These are phyloP conservation scores for Penicillium sp. DNA, from an alignment of 2,329 filamentous ascomycete species.

Conservation along the genomic window DNA sequence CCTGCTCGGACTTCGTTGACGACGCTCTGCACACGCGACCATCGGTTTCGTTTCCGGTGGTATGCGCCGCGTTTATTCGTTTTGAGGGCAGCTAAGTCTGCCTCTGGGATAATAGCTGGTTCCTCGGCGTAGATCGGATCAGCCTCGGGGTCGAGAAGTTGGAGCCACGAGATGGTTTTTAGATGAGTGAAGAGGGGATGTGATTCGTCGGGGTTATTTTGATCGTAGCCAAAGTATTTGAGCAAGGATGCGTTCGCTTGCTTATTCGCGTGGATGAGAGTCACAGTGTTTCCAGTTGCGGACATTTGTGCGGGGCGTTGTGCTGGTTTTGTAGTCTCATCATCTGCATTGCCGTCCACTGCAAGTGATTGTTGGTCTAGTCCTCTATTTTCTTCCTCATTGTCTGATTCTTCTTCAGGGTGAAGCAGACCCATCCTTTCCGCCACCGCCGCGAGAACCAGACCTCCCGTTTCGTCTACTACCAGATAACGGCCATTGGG, in stretches of 20 bases:
- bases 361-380: slow-evolving; percentile 17
- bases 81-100: slow-evolving; percentile 73
- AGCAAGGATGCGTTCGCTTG: slow-evolving; percentile 85
- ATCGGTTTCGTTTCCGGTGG: slow-evolving; percentile 85
- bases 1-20: slow-evolving; percentile 77
- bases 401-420: slow-evolving; percentile 39
- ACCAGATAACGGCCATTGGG: slow-evolving; percentile 74
- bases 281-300: slow-evolving; percentile 63
- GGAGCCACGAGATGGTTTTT: slow-evolving; percentile 86
- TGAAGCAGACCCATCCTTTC: slow-evolving; percentile 87
- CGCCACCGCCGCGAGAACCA: slow-evolving; percentile 81
- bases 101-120: slow-evolving; percentile 63
- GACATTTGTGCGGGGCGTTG: slow-evolving; percentile 39
- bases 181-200: slow-evolving; percentile 86
- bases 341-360: slow-evolving; percentile 17
- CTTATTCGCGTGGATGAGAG: slow-evolving; percentile 67
- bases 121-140: slow-evolving; percentile 75
- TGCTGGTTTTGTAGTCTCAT: slow-evolving; percentile 27
- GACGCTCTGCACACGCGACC: slow-evolving; percentile 72
- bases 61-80: slow-evolving; percentile 82
- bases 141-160: slow-evolving; percentile 76
- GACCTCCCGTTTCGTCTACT: slow-evolving; percentile 83
- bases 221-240: slow-evolving; percentile 87
- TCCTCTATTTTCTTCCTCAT: slow-evolving; percentile 15
- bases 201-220: slow-evolving; percentile 62